Conservation (phyloP, 139 green algal genomes). For the Chlamydomonas sp. region DNA sequence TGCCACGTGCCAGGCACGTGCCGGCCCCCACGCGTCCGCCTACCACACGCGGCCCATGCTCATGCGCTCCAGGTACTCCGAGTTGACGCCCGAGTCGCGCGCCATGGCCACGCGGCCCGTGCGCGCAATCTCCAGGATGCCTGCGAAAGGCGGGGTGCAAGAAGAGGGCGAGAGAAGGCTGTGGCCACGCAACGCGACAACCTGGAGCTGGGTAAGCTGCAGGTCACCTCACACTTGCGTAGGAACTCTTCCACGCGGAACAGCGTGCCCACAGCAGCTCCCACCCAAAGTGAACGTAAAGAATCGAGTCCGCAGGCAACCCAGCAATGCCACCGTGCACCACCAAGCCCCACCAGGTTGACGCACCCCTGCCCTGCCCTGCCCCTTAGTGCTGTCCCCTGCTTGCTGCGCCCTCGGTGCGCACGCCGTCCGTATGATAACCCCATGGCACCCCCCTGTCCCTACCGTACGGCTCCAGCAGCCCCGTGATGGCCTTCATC, state of each 20-base stretch:
- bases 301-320: too few species aligned
- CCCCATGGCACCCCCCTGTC: not conserved
- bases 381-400: not conserved
- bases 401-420: not conserved
- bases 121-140: conserved; percentile 92
- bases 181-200: not conserved
- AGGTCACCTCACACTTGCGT: too few species aligned
- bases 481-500: conserved; percentile 84
- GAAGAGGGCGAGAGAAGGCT: not conserved
- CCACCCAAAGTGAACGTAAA: too few species aligned
- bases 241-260: too few species aligned
- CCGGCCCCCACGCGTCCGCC: too few species aligned
- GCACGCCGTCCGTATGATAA: too few species aligned
- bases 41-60: conserved; percentile 37
- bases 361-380: not conserved
- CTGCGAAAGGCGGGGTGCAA: conserved; percentile 37
- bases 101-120: conserved; percentile 88
- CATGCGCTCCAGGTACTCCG: conserved; percentile 73
- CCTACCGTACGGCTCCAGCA: conserved; percentile 86
- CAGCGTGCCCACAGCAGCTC: too few species aligned
- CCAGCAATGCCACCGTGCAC: too few species aligned
- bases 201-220: too few species aligned
- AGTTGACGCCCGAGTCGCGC: conserved; percentile 89
- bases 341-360: too few species aligned
- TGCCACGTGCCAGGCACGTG: too few species aligned